phyloP scores from a whole-genome alignment of 805 yeast genomes.

The Zygoascus flipseniorum region DNA sequence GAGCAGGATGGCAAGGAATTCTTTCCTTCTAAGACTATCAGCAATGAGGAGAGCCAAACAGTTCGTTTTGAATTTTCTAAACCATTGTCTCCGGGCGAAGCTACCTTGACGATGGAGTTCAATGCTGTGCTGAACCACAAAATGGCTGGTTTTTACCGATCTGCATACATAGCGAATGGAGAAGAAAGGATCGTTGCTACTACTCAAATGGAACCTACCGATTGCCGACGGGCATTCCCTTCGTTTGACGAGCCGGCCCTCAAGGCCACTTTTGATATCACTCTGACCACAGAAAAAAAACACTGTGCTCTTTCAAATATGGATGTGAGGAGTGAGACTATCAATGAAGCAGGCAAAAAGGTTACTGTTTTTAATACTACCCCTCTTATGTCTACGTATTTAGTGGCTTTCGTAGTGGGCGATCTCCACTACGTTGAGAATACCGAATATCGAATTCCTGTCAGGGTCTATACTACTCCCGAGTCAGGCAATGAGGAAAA shows the following conservation, averaged over 20 bases:
- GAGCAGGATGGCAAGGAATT: slow-evolving; percentile 25
- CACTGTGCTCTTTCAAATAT: slow-evolving; percentile 60
- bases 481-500: slow-evolving; percentile 51
- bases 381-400: slow-evolving; percentile 64
- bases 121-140: slow-evolving; percentile 53
- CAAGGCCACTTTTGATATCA: slow-evolving; percentile 56
- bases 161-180: slow-evolving; percentile 48
- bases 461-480: slow-evolving; percentile 72
- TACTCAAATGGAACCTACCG: slow-evolving; percentile 70
- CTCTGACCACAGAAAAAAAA: slow-evolving; percentile 43
- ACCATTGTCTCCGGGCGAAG: slow-evolving; percentile 36
- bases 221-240: slow-evolving; percentile 72
- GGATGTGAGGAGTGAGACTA: slow-evolving; percentile 39
- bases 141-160: slow-evolving; percentile 69
- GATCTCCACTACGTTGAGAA: slow-evolving; percentile 46
- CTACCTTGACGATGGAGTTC: slow-evolving; percentile 47
- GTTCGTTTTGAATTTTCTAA: slow-evolving; percentile 49
- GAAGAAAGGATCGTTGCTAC: slow-evolving; percentile 50
- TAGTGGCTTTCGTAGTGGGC: slow-evolving; percentile 66
- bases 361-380: slow-evolving; percentile 48
- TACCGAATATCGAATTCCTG: slow-evolving; percentile 60
- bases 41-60: slow-evolving; percentile 51
- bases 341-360: slow-evolving; percentile 20
- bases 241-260: slow-evolving; percentile 65
- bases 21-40: slow-evolving; percentile 24